Base-by-base conservation (phyloP, 2,329 filamentous ascomycete species). In the Monosporascus ibericus region DNA sequence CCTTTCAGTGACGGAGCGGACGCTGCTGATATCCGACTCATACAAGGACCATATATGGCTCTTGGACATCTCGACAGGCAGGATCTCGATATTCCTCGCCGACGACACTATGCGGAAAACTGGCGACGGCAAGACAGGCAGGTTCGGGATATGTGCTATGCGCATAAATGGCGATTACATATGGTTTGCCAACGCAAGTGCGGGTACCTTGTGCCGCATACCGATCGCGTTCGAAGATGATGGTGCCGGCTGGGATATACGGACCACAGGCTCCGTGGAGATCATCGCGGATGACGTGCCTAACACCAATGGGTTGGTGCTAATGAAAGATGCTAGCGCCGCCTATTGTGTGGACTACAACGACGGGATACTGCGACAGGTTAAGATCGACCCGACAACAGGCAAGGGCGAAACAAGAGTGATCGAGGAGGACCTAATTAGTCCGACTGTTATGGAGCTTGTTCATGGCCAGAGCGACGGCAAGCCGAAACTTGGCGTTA, bases 161-260 rank as follows among this genome's bases (percentile, higher is more conserved):
- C 56, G 60, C 20, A 22, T 68, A 25, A 53, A 57, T 34, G 60
- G 54, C 11, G 48, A 57, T 27, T 63, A 49, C 49, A 36, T 66
- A 5, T 66, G 63, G 54, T 68, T 65, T 53, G 65, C 63, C 11
- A 68, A 68, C 40, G 65, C 59, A n/a, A 62, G 64, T 47, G 53
- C 47, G 14, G 65, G 65, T 49, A 58, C 25, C n/a, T 24, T 68
- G 36, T 57, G 59, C 52, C 63, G 65, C 27, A 52, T 67, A 24
- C 65, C 65, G 1, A 53, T 68, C 20, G 56, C 58, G 46, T 34
- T 34, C 3, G 46, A 50, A 18, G 54, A 60, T 17, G 47, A 49
- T 3, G 57, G 55, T 4, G 52, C 59, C 11, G 47, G 54, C 2
- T 57, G 58, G 22, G 63, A 48, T 17, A 53, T 66, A 20, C 61